These are phyloP conservation scores for Boletellus emodensis DNA, from an alignment of 768 basidiomycete genomes.

Conservation along the genomic window DNA sequence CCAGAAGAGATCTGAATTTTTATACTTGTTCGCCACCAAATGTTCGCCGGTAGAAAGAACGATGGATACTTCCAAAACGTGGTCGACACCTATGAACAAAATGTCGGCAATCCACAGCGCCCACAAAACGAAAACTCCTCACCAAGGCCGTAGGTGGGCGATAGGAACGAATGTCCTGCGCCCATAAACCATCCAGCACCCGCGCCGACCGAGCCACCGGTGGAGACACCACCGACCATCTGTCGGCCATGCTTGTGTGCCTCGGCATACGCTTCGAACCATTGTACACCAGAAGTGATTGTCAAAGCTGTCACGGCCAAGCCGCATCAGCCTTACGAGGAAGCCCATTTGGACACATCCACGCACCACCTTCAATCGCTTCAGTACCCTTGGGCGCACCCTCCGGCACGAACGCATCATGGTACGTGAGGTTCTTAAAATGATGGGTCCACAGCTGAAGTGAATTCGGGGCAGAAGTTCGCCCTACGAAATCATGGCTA, in stretches of 20 bases:
- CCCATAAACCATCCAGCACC: constrained; percentile 50
- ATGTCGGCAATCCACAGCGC: neutral
- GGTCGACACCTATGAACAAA: constrained; percentile 41
- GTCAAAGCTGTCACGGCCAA: neutral
- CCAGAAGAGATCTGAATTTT: constrained; percentile 50
- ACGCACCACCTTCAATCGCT: constrained; percentile 16
- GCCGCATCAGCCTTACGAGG: too few relatives aligned
- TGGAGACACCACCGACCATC: constrained; percentile 44
- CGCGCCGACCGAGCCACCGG: constrained; percentile 42
- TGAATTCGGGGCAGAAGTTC: constrained; percentile 35
- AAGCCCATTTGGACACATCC: neutral
- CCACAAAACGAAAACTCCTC: neutral
- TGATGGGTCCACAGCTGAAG: constrained; percentile 44
- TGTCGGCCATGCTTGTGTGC: constrained; percentile 35
- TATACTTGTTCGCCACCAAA: constrained; percentile 37
- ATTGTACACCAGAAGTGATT: constrained; percentile 42
- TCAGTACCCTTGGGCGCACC: constrained; percentile 23
- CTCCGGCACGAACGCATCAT: constrained; percentile 29
- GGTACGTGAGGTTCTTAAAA: constrained; percentile 37
- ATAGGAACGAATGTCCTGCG: constrained; percentile 44
- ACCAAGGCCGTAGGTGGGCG: constrained; percentile 44
- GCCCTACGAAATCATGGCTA: constrained; percentile 40
- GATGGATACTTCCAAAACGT: constrained; percentile 42
- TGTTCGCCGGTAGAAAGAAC: constrained; percentile 42
- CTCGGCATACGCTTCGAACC: constrained; percentile 42